Base-by-base conservation (phyloP, 2,329 filamentous ascomycete genomes). In the Pyrenochaeta sp. region DNA sequence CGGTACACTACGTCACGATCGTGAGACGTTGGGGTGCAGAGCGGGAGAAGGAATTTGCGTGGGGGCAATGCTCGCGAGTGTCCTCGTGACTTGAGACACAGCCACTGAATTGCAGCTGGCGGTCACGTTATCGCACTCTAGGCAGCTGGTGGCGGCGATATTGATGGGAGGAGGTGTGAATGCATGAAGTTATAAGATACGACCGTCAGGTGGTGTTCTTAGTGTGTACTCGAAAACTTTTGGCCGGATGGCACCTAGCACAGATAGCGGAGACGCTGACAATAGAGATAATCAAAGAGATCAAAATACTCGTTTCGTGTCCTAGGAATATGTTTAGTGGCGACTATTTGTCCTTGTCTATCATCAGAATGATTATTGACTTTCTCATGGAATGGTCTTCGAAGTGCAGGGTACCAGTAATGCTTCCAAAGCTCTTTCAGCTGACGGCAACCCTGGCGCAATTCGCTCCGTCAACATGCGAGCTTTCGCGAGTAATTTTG, bases 71-170 rank as follows among this genome's bases (percentile, higher is more conserved):
- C 52, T 47, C 52, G 50, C 44, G 36, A 32, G 37, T 48, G 46
- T 49, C 40, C 55, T 55, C 52, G 48, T 56, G 56, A 61, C 39
- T 48, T 28, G 28, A 50, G 34, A 46, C 66, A 61, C 64, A 61
- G 59, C 61, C 54, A 63, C 58, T 52, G 49, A 57, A 54, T 64
- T 56, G 64, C 55, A 50, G 56, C 58, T 46, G 27, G 52, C 59
- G 47, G 53, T 54, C 43, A 52, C 22, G 42, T 47, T 42, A 42
- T 46, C 50, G 43, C 49, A 30, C 44, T n/a, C 34, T 7, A 52
- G 42, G 55, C 50, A 46, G 37, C 30, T 52, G 52, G 43, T 52
- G 44, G 48, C 52, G 58, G 48, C 46, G 55, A 61, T 28, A 40
- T 50, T 24, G 34, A 15, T 54, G 32, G 43, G 48, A 15, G 43